These are phyloP conservation scores for Botrytis tulipae DNA, from an alignment of 2,329 filamentous ascomycete species.

Conservation along the genomic window DNA sequence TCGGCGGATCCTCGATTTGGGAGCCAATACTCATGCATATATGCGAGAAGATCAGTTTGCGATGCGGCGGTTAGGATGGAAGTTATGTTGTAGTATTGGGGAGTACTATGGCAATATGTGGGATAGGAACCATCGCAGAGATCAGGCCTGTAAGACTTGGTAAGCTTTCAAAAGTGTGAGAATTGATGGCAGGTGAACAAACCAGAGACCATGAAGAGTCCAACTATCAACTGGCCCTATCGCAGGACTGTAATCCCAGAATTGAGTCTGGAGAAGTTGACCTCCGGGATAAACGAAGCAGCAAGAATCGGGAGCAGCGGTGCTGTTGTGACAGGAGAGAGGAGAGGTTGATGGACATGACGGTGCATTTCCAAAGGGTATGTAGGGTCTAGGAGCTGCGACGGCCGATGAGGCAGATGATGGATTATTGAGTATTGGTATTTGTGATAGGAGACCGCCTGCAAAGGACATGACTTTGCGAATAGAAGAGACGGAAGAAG, in stretches of 20 bases:
- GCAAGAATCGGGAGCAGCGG: slow-evolving; percentile 61
- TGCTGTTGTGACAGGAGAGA: slow-evolving; percentile 64
- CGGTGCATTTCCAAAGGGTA: slow-evolving; percentile 29
- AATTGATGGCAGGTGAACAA: slow-evolving; percentile 9
- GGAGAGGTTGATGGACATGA: slow-evolving; percentile 34
- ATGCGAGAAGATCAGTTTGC: slow-evolving; percentile 56
- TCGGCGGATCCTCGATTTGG: slow-evolving; percentile 61
- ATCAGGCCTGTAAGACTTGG: slow-evolving; percentile 49
- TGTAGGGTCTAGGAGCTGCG: background rate
- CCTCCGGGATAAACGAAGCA: slow-evolving; percentile 75
- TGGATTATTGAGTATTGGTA: slow-evolving; percentile 26
- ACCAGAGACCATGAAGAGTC: slow-evolving; percentile 70
- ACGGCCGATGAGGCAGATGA: slow-evolving; percentile 4
- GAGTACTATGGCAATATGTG: slow-evolving; percentile 59
- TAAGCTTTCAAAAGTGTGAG: slow-evolving; percentile 32
- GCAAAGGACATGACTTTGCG: slow-evolving; percentile 32
- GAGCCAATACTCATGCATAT: slow-evolving; percentile 64
- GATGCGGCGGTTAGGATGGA: slow-evolving; percentile 56
- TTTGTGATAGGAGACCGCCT: slow-evolving; percentile 30
- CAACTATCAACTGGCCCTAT: slow-evolving; percentile 65
- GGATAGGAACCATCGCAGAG: slow-evolving; percentile 70
- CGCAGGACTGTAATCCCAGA: slow-evolving; percentile 69
- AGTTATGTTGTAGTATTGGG: slow-evolving; percentile 64
- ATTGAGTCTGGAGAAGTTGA: slow-evolving; percentile 71
- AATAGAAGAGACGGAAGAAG: slow-evolving; percentile 27